Base-by-base conservation (phyloP, 139 green algal genomes). In the Chlorella sp. region DNA sequence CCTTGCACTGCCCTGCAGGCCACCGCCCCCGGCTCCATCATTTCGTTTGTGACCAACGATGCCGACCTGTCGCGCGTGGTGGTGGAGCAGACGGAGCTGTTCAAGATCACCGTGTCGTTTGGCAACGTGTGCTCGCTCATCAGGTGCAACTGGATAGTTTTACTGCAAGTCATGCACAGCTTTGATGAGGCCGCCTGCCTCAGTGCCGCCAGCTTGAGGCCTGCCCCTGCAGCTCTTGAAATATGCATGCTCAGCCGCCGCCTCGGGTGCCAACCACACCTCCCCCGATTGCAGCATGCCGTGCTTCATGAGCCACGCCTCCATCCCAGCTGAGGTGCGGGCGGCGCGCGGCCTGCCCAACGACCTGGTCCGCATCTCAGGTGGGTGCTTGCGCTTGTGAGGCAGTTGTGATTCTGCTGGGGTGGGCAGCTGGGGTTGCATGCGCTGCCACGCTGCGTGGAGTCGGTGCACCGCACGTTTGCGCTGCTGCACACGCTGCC, bases 231-330 rank as follows among this genome's bases (percentile, higher is more conserved):
- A n/a, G n/a, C n/a, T n/a, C n/a, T n/a, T n/a, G n/a, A n/a, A n/a
- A n/a, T n/a, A n/a, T n/a, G n/a, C n/a, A n/a, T n/a, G n/a, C n/a
- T n/a, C n/a, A n/a, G n/a, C n/a, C n/a, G n/a, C n/a, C n/a, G n/a
- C n/a, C n/a, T n/a, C n/a, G n/a, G n/a, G n/a, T n/a, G n/a, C n/a
- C n/a, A n/a, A n/a, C n/a, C n/a, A n/a, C n/a, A 1, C 32, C 74
- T 16, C n/a, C 4, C 48, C 32, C 30, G 0, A 0, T 56, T 43
- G 60, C 77, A 83, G 36, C 91, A 97, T 99, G 89, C 97, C 97
- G 34, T 99, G 97, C 94, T 99, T 98, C 94, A 99, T 99, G 97
- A 96, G 90, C 73, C 97, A 99, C 83, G 95, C 95, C 17, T 95
- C 90, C 84, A 96, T 98, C 65, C 97, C 97, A 0, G 94, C 96